Conservation (phyloP, 192 early-diverging fungal genomes). For the Linnemannia zychae region DNA sequence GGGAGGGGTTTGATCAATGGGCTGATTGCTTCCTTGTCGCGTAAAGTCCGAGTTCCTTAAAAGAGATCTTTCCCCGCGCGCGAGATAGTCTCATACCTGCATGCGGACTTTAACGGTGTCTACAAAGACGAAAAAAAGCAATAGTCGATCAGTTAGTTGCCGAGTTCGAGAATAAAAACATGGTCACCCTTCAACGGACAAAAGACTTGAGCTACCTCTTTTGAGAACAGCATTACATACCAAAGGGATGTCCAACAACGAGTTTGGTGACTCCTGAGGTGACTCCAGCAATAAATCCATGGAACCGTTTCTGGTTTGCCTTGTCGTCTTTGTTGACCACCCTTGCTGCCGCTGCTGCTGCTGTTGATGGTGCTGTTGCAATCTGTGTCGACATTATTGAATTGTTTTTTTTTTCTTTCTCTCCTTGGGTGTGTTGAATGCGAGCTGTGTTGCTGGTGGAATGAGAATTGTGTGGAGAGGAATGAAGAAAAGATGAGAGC, state of each 20-base stretch:
- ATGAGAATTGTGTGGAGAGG: background rate
- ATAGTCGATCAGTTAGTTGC: background rate
- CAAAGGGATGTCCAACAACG: conserved; percentile 85
- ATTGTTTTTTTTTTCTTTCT: background rate
- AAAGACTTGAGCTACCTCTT: too few relatives aligned
- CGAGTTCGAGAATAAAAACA: background rate
- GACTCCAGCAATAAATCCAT: conserved; percentile 79
- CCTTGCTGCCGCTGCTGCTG: background rate
- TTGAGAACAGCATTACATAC: too few relatives aligned
- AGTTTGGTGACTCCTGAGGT: conserved; percentile 85
- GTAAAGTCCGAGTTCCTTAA: background rate
- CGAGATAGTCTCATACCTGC: conserved; percentile 64
- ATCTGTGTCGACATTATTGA: background rate
- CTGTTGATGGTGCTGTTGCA: background rate
- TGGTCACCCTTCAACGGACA: too few relatives aligned
- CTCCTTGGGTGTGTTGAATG: background rate
- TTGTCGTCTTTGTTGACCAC: conserved; percentile 18
- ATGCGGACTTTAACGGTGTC: conserved; percentile 87
- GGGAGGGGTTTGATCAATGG: background rate
- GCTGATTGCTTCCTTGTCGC: background rate
- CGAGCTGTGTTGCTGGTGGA: background rate
- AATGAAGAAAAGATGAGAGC: background rate
- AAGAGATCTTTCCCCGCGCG: background rate
- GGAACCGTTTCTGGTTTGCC: conserved; percentile 63
- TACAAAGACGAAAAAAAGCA: conserved; percentile 10